phyloP scores from a whole-genome alignment of 768 basidiomycete genomes.

The Aureoboletus auriporus region DNA sequence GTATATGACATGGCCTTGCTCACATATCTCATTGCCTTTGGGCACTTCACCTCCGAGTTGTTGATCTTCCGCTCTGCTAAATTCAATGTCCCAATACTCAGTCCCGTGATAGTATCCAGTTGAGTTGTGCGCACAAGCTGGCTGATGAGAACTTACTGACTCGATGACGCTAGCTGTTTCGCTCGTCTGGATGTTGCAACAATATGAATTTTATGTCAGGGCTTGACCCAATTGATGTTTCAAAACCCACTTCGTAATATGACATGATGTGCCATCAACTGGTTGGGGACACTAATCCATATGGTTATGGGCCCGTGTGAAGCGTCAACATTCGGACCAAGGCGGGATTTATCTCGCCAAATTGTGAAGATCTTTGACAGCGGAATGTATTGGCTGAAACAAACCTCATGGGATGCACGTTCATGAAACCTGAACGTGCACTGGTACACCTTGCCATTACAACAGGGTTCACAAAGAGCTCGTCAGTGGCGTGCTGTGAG shows the following conservation, averaged over 20 bases:
- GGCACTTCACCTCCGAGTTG: constrained; percentile 84
- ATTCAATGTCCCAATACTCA: constrained; percentile 54
- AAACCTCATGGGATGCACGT: not conserved
- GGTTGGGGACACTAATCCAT: not conserved
- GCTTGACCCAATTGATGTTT: constrained; percentile 15
- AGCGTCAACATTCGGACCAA: constrained; percentile 7
- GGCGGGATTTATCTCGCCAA: not conserved
- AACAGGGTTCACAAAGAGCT: not conserved
- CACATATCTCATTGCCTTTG: constrained; percentile 87
- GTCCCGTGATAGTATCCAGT: constrained; percentile 87
- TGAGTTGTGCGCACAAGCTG: constrained; percentile 33
- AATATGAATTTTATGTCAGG: constrained; percentile 77
- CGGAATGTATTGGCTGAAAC: constrained; percentile 13
- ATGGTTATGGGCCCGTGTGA: not conserved
- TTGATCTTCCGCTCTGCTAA: constrained; percentile 77
- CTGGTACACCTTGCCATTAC: not conserved
- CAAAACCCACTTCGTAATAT: not conserved
- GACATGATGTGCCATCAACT: not conserved
- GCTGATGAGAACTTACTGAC: constrained; percentile 3
- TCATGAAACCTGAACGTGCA: not conserved
- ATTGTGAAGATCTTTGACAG: not conserved
- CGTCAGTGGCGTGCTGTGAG: not conserved
- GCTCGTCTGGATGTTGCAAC: constrained; percentile 80
- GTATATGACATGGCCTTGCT: constrained; percentile 86
- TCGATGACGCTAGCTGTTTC: constrained; percentile 46